Base-by-base conservation (phyloP, 2,329 filamentous ascomycete genomes). In the Diaporthe destruens region DNA sequence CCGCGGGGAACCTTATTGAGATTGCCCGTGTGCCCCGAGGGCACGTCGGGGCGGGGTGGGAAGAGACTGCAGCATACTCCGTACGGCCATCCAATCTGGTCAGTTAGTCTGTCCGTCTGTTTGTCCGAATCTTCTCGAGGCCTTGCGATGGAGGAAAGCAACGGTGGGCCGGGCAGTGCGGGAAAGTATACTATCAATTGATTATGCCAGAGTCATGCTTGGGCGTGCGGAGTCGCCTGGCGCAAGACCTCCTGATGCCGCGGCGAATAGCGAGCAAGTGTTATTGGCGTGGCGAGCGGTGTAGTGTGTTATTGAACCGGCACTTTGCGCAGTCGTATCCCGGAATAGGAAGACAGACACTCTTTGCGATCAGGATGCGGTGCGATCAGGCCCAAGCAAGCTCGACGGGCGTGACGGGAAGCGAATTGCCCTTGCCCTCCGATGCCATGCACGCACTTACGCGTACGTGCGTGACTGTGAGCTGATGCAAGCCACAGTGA, bases 1-100 rank as follows among this genome's bases (percentile, higher is more conserved):
- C 44, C 29, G 61, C 61, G 61, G 61, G 61, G 53, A 66, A 66
- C 61, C 61, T 66, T 66, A 66, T 25, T 11, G 20, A 66, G 61
- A 53, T 29, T 51, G 44, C 61, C 61, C 61, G 44, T 20, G 44
- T 20, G 47, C 47, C 47, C 20, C 11, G 20, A 25, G n/a, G 32
- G 14, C 20, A 66, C 12, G 14, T 39, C 61, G 61, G 61, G 29
- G 44, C 29, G 42, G 61, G 61, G 61, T 65, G 61, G 7, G 20
- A 65, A n/a, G 44, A 65, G 61, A 18, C 44, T 36, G 61, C 61
- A 65, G 32, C 47, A 65, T 8, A 65, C n/a, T n/a, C n/a, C n/a
- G n/a, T n/a, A n/a, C 44, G 25, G 47, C 61, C 44, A 20, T 51
- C 61, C 61, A 65, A 65, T 65, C 61, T 65, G 32, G 34, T 16